phyloP scores from a whole-genome alignment of 2,329 filamentous ascomycete species.

The Bipolaris victoriae region DNA sequence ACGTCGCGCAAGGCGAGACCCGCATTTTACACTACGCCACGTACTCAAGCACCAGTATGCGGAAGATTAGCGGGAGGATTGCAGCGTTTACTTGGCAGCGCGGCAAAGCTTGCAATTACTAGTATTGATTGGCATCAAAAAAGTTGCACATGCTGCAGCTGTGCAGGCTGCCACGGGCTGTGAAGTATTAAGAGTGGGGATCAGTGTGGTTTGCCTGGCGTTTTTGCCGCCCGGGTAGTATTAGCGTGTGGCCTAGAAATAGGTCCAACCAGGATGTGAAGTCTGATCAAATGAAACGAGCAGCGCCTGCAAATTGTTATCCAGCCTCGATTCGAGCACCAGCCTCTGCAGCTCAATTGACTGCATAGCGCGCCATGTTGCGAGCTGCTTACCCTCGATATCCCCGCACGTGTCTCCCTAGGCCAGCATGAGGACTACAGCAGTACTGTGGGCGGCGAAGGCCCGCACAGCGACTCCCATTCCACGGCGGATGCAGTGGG shows the following conservation, averaged over 20 bases:
- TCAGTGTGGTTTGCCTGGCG: background rate
- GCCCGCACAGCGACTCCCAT: background rate
- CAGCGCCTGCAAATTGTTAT: background rate
- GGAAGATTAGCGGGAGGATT: background rate
- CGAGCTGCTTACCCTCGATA: background rate
- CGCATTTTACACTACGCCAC: background rate
- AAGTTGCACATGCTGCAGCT: background rate
- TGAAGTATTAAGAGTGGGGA: background rate
- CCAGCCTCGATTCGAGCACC: background rate
- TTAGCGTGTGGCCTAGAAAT: background rate
- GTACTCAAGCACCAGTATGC: too few species aligned
- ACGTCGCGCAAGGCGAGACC: background rate
- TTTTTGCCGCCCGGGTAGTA: background rate
- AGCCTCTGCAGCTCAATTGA: background rate
- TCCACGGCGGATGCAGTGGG: background rate
- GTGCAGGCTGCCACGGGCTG: background rate
- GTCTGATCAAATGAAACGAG: too few species aligned
- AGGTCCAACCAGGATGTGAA: background rate
- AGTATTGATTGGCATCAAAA: background rate
- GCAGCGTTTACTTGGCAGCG: background rate
- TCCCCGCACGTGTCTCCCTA: background rate
- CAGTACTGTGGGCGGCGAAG: constrained; percentile 1
- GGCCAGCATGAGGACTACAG: constrained; percentile 7
- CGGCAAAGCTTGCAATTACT: background rate
- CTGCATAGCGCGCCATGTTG: constrained; percentile 1